Conservation (phyloP, 352 stramenopile species). For the Pythium biforme region DNA sequence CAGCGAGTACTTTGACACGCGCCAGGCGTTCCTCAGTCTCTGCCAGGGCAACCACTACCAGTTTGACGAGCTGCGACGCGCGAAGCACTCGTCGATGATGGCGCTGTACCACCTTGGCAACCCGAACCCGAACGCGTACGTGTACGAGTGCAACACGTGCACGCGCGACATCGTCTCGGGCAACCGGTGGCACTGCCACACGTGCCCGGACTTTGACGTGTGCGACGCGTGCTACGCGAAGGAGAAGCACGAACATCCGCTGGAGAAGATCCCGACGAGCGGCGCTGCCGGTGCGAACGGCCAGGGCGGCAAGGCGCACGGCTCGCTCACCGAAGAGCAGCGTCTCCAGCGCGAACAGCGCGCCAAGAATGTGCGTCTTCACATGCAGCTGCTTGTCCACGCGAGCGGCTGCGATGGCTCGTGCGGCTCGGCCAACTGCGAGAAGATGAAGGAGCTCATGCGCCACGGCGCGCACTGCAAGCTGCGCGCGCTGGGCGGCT, state of each 20-base stretch:
- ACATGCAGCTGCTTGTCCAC: constrained; percentile 98
- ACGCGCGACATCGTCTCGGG: constrained; percentile 78
- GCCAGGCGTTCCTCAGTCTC: constrained; percentile 97
- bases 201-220: constrained; percentile 87
- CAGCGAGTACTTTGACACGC: constrained; percentile 94
- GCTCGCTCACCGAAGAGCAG: constrained; percentile 58
- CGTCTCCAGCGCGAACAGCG: constrained; percentile 77
- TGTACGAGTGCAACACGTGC: constrained; percentile 87
- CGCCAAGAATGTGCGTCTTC: constrained; percentile 94
- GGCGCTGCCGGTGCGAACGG: constrained; percentile 26
- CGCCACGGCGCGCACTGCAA: constrained; percentile 95
- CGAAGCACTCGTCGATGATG: constrained; percentile 99
- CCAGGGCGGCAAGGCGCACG: constrained; percentile 22
- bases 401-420: constrained; percentile 93
- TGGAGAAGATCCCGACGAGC: constrained; percentile 82
- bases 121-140: constrained; percentile 85
- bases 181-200: constrained; percentile 89
- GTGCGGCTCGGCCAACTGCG: constrained; percentile 96
- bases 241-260: constrained; percentile 74
- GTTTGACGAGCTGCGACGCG: constrained; percentile 97
- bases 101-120: constrained; percentile 98
- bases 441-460: constrained; percentile 98
- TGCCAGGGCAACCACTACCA: constrained; percentile 98
- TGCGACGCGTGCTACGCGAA: constrained; percentile 87
- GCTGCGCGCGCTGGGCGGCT: constrained; percentile 90